Evolutionary conservation across 352 stramenopile genomes (phyloP).

Genomic region (Globisporangium orthogonon): DNA sequence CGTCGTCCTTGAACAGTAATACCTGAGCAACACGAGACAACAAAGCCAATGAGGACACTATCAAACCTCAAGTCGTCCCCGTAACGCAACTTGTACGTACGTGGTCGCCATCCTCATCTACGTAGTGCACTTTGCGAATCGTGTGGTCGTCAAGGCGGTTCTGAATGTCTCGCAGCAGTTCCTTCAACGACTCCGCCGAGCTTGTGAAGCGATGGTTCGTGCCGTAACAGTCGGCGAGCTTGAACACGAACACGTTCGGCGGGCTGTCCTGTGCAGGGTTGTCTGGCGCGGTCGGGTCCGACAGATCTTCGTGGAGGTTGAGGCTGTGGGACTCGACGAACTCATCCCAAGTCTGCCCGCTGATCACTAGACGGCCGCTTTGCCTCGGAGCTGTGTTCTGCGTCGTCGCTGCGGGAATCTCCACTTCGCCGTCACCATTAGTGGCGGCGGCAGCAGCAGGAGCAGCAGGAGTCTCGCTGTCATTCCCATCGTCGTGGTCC

Average conservation of each 20-base stretch:
- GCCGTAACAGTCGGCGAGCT: conserved; percentile 73
- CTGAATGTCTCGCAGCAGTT: conserved; percentile 66
- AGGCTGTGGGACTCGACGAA: conserved; percentile 27
- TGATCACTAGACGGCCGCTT: conserved; percentile 22
- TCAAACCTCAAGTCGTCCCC: not conserved
- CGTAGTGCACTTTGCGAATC: conserved; percentile 70
- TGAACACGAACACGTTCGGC: conserved; percentile 73
- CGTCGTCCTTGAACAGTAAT: conserved; percentile 69
- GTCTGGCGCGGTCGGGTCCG: conserved; percentile 23
- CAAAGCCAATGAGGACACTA: not conserved
- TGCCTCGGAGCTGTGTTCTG: not conserved
- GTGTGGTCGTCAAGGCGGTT: conserved; percentile 67
- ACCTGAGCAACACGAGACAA: conserved; percentile 24
- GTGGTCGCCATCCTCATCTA: conserved; percentile 80
- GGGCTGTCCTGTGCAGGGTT: conserved; percentile 15
- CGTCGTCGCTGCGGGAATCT: not conserved
- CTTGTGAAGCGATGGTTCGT: conserved; percentile 85
- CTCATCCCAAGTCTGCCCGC: conserved; percentile 36
- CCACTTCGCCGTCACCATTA: not conserved
- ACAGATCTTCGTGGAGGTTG: conserved; percentile 14
- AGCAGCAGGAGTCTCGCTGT: conserved; percentile 4
- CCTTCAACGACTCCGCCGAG: conserved; percentile 64
- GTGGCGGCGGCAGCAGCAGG: too few relatives aligned
- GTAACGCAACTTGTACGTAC: not conserved
- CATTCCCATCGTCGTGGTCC: conserved; percentile 20